Conservation (phyloP, 352 stramenopile genomes). For the Albugo candida region DNA sequence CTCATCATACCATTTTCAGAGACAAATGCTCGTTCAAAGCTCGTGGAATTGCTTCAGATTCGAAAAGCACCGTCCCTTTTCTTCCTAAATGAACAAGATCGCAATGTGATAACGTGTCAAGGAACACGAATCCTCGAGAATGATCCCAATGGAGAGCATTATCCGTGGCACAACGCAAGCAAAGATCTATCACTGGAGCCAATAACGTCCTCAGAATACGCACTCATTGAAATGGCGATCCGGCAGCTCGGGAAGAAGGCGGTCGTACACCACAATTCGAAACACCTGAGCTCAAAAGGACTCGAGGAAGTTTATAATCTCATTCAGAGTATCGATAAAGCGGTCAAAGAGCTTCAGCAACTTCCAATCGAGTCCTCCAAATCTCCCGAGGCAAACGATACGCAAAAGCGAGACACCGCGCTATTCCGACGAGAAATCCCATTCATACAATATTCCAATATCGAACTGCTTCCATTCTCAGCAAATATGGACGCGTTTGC, state of each 20-base stretch:
- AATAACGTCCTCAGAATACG: conserved; percentile 32
- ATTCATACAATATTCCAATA: conserved; percentile 38
- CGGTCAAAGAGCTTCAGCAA: conserved; percentile 19
- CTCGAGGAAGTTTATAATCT: conserved; percentile 30
- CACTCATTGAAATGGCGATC: conserved; percentile 37
- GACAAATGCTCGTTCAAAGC: conserved; percentile 40
- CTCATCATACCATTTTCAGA: conserved; percentile 55
- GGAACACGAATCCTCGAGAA: conserved; percentile 40
- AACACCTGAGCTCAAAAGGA: conserved; percentile 17
- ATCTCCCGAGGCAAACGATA: background rate
- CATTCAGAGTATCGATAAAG: conserved; percentile 23
- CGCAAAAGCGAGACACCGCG: background rate
- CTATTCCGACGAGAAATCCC: conserved; percentile 15
- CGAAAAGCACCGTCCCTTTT: conserved; percentile 25
- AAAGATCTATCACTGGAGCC: conserved; percentile 31
- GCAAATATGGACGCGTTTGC: conserved; percentile 55
- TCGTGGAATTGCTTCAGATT: conserved; percentile 45
- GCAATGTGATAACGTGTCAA: conserved; percentile 42
- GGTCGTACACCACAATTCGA: conserved; percentile 24
- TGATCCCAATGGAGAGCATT: conserved; percentile 35
- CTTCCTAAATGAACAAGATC: conserved; percentile 32
- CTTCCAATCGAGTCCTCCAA: conserved; percentile 8
- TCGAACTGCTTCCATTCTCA: conserved; percentile 29
- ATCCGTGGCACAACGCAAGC: conserved; percentile 32
- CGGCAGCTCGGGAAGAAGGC: conserved; percentile 67